phyloP scores from a whole-genome alignment of 192 early-diverging fungal species.

The Coemansia furcata region DNA sequence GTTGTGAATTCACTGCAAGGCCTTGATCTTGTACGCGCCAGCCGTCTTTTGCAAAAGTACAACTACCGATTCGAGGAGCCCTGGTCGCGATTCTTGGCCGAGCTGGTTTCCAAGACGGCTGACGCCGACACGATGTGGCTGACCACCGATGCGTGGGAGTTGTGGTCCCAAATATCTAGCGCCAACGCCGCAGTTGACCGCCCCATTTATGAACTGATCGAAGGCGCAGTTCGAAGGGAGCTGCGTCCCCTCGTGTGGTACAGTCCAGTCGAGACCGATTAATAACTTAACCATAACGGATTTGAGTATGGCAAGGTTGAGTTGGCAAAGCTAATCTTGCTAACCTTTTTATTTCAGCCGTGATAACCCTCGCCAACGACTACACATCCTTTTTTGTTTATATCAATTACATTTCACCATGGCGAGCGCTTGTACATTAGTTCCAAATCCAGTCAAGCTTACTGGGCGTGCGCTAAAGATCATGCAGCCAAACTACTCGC shows the following conservation, averaged over 20 bases:
- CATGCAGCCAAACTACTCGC: conserved; percentile 14
- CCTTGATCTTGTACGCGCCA: conserved; percentile 26
- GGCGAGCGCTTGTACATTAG: background rate
- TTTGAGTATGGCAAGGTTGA: background rate
- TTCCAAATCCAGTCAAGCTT: background rate
- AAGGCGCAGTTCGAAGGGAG: background rate
- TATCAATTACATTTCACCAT: background rate
- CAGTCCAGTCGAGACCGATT: background rate
- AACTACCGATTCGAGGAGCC: conserved; percentile 11
- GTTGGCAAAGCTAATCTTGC: background rate
- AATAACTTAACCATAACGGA: background rate
- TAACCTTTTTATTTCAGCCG: background rate
- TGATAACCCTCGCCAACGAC: background rate
- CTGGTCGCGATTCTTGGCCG: conserved; percentile 34
- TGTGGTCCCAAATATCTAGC: conserved; percentile 7
- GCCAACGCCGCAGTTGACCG: background rate
- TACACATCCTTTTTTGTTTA: background rate
- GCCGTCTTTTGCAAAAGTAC: conserved; percentile 5
- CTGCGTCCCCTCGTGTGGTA: conserved; percentile 12
- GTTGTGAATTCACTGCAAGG: conserved; percentile 10
- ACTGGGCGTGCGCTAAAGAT: background rate
- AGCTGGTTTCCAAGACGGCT: conserved; percentile 6
- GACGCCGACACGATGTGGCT: conserved; percentile 22
- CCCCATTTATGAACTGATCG: conserved; percentile 8
- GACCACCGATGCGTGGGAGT: background rate